Base-by-base conservation (phyloP, 106 monocot species). In the Alisma plantagoaquatica region DNA sequence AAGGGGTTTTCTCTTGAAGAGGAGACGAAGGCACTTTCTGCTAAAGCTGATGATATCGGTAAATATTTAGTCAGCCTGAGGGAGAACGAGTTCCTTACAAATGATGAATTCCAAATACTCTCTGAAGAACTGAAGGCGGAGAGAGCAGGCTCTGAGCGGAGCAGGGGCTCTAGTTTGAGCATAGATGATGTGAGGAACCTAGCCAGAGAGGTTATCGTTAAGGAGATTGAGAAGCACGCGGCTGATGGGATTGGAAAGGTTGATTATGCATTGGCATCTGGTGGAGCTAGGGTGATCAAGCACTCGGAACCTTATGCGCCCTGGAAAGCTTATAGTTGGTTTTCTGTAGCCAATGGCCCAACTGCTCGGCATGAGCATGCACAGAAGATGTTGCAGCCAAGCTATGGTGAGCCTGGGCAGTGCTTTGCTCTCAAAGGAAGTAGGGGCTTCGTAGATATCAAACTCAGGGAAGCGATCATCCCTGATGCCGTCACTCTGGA, bases 341-440 rank as follows among this genome's bases (percentile, higher is more conserved):
- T 69, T 33, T 4, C 43, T 52, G 67, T 52, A 33, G 28, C 51
- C 15, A 83, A 76, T 33, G 66, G 44, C 49, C 60, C 57, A 18
- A 52, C 24, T 46, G 29, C 35, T n/a, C 65, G 89, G 53, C 70
- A 72, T 67, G 10, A 42, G n/a, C 67, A 67, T 66, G 90, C 98
- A 2, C 66, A 77, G 1, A 98, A 86, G 51, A 82, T 98, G 84
- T 69, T 98, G 27, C 77, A 98, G 61, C 90, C 98, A 22, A 90
- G 98, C 67, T 98, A 85, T 67, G 98, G 98, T 9, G 85, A 98
- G 51, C 98, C 98, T 28, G 98, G 98, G 1, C 81, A 77, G 48
- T 98, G 98, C 59, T 98, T 98, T 74, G 50, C 85, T 8, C 49
- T 98, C 52, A 30, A 67, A 56, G 98, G 98, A 51, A 72, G 54